Evolutionary conservation across 805 yeast genomes (phyloP), one percentile per base, ranked within the genome.

Genomic region (Lachancea mirantina): DNA sequence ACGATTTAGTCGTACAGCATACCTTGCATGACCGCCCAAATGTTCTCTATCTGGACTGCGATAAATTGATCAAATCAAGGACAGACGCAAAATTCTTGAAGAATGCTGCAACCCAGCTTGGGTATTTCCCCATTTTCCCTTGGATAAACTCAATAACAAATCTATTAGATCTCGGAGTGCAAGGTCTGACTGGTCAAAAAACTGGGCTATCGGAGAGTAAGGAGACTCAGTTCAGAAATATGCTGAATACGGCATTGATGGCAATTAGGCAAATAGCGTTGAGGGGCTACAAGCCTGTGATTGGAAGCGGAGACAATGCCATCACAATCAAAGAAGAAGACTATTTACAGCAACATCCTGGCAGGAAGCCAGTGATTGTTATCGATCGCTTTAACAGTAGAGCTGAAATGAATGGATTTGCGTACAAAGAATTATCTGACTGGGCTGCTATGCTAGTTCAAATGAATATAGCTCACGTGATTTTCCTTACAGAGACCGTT

Each of bases 81-180:
- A 75, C 78, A 20, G 96, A 87, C 42, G 66, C 78, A 3, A 68
- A 68, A 19, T 75, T 84, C 42, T 62, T 92, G 27, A 70, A 72
- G 35, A 70, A 70, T 32, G 71, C 84, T 13, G 85, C 97, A 0
- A 62, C 61, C 16, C 84, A 84, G 53, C 50, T 87, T 16, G 98
- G 98, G 0, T 92, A 92, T 57, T 84, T 74, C 64, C 98, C 98
- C 1, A 78, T 84, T 5, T 92, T 92, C 55, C 83, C 96, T 14
- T 89, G 96, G 95, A 62, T 88, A 39, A 84, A 84, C 54, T 73
- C 81, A 2, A 62, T 88, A 8, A 75, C 95, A 0, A 74, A 76
- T 37, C 77, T 87, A 38, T 62, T 84, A 28, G 98, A 92, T 59
- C 66, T 92, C 47, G 84, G 78, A 34, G 81, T 83, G 13, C 95